These are phyloP conservation scores for Aspergillus funiculosus DNA, from an alignment of 495 filamentous ascomycete genomes.

Conservation along the genomic window DNA sequence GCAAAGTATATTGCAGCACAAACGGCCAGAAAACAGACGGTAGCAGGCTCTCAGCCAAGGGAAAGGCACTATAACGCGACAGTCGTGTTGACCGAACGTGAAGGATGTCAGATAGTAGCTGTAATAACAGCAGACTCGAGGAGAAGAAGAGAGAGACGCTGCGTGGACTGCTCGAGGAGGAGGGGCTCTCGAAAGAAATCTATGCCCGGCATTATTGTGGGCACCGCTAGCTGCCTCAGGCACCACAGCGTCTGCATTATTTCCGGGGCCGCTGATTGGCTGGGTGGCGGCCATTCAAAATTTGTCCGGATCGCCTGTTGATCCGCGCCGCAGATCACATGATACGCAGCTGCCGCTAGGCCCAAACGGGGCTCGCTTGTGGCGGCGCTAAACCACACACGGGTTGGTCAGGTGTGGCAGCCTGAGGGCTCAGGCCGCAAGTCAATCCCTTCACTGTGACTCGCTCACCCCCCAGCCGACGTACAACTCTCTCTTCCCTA, in stretches of 20 bases:
- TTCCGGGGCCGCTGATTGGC: conserved; percentile 29
- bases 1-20: background rate
- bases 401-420: conserved; percentile 17
- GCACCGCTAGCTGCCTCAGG: conserved; percentile 21
- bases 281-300: background rate
- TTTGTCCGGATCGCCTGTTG: conserved; percentile 17
- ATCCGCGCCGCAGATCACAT: conserved; percentile 21
- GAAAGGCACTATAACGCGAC: conserved; percentile 14
- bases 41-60: conserved; percentile 5
- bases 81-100: conserved; percentile 14
- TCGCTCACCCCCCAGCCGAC: conserved; percentile 26
- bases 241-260: conserved; percentile 19
- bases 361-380: conserved; percentile 23
- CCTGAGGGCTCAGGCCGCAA: conserved; percentile 30
- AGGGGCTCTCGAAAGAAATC: conserved; percentile 28
- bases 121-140: conserved; percentile 13
- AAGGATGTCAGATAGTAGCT: conserved; percentile 19
- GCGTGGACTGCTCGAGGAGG: conserved; percentile 18
- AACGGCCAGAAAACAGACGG: conserved; percentile 2
- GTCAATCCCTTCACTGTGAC: conserved; percentile 31
- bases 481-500: conserved; percentile 28
- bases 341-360: conserved; percentile 10
- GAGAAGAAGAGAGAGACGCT: conserved; percentile 11
- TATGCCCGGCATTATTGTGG: conserved; percentile 26
- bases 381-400: conserved; percentile 22